Base-by-base conservation (phyloP, 78 protist genomes). In the Cavenderia fasciculata region DNA sequence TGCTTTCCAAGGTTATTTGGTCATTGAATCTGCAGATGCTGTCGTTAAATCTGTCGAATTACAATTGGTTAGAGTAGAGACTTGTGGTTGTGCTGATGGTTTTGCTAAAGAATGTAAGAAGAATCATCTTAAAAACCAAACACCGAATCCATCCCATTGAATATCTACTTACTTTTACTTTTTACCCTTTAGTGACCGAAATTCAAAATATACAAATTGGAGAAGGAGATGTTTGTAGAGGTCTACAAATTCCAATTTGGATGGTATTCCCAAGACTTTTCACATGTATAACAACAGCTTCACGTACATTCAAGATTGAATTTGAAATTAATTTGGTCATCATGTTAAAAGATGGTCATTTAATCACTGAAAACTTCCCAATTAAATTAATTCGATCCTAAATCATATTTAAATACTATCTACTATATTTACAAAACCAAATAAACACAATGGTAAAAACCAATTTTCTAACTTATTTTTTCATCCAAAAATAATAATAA, bases 191-290 rank as follows among this genome's bases (percentile, higher is more conserved):
- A 61, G 68, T 70, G 63, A 93, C 76, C 23, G 94, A 92, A 23
- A 74, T 70, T 72, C 88, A 68, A 68, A 88, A 86, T 56, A 93
- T 74, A 86, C 92, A 74, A 94, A 59, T 97, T 23, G 98, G 87
- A 10, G 98, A 96, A 31, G 99, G 99, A 18, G 92, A 97, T 65
- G 68, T 95, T 27, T 25, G 43, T 63, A 74, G 85, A 38, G 94
- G 89, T 25, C n/a, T 94, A 8, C 29, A 52, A 46, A 70, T 97
- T 29, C 98, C 98, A 40, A 34, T 97, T 12, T 78, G 93, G 87
- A 97, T 97, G 98, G 54, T 95, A 52, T 95, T 97, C 94, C 99
- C 99, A n/a, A 69, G 98, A 68, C 59, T 96, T 33, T 97, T 96
- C 90, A 94, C 97, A 16, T 95, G 96, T 61, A 89, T 96, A 0